Percentiles rank a stretch among this genome's conserved stretches.
Conservation (phyloP, 768 basidiomycete species). For the Trametes cingulata region DNA sequence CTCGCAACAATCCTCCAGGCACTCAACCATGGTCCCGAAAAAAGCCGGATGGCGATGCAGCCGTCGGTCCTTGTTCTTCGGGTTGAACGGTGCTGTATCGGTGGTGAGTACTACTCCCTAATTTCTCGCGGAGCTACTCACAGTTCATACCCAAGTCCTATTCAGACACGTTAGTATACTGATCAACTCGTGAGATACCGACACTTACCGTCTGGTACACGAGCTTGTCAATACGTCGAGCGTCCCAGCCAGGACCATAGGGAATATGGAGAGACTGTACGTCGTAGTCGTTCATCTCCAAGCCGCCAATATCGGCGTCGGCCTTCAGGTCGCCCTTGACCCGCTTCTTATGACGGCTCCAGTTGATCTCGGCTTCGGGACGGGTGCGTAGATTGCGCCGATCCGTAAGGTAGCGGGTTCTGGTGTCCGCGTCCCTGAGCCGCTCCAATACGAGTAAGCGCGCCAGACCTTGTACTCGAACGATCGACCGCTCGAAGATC, state of each 20-base stretch:
- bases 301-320: slow-evolving; percentile 39
- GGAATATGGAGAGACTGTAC: slow-evolving; percentile 56
- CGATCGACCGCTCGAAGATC: slow-evolving; percentile 64
- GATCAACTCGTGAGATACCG: slow-evolving; percentile 23
- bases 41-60: slow-evolving; percentile 67
- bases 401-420: slow-evolving; percentile 47
- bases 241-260: slow-evolving; percentile 62
- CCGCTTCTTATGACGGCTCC: slow-evolving; percentile 38
- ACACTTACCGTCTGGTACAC: slow-evolving; percentile 55
- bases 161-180: slow-evolving; percentile 8
- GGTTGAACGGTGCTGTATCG: slow-evolving; percentile 55
- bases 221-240: slow-evolving; percentile 54
- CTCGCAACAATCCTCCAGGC: slow-evolving; percentile 64
- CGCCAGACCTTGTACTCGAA: slow-evolving; percentile 57
- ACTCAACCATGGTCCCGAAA: slow-evolving; percentile 59
- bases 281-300: slow-evolving; percentile 62
- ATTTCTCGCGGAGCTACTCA: slow-evolving; percentile 25
- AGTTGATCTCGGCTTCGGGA: slow-evolving; percentile 34
- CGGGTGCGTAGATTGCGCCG: slow-evolving; percentile 54
- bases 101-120: background rate
- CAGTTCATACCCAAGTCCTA: slow-evolving; percentile 63
- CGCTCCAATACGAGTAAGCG: slow-evolving; percentile 64
- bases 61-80: slow-evolving; percentile 58
- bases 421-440: slow-evolving; percentile 45
- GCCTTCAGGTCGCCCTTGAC: slow-evolving; percentile 60